Conservation (phyloP, 495 filamentous ascomycete genomes). For the Podospora fimiseda region DNA sequence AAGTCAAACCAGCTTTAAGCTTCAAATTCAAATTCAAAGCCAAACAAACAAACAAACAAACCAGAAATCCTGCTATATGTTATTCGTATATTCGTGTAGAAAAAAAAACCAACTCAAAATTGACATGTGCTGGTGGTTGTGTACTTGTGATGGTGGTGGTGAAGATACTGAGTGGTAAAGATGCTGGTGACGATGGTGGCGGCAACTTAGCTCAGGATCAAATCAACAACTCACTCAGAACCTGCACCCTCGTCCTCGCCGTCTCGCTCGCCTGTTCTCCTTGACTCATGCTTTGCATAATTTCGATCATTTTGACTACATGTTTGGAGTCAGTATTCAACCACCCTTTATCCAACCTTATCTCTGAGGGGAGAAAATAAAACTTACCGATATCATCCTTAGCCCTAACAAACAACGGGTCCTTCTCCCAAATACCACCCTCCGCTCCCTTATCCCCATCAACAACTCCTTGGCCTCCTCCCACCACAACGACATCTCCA, state of each 20-base stretch:
- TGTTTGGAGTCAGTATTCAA: not conserved
- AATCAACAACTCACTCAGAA: conserved; percentile 48
- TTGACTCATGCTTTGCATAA: conserved; percentile 48
- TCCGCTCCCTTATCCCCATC: conserved; percentile 16
- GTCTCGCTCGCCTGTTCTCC: conserved; percentile 47
- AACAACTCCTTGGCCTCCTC: not conserved
- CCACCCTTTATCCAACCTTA: no score
- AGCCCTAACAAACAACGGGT: conserved; percentile 49
- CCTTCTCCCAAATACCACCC: conserved; percentile 30
- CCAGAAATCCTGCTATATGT: no score
- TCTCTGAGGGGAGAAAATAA: not conserved
- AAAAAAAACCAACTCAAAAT: no score
- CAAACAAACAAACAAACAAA: no score
- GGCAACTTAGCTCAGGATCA: no score
- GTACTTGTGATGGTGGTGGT: no score
- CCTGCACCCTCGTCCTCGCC: conserved; percentile 49
- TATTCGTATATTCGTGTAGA: no score
- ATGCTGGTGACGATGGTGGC: no score
- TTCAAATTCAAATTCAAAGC: no score
- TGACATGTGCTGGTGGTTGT: no score
- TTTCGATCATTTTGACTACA: conserved; percentile 53
- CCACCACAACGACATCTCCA: not conserved
- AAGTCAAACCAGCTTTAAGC: no score
- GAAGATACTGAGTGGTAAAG: no score
- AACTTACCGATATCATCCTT: conserved; percentile 51